A percentile compares a stretch with the other conserved stretches of the same genome.
phyloP scores from a whole-genome alignment of 179 eudicot species.

The Pouteria campechiana region DNA sequence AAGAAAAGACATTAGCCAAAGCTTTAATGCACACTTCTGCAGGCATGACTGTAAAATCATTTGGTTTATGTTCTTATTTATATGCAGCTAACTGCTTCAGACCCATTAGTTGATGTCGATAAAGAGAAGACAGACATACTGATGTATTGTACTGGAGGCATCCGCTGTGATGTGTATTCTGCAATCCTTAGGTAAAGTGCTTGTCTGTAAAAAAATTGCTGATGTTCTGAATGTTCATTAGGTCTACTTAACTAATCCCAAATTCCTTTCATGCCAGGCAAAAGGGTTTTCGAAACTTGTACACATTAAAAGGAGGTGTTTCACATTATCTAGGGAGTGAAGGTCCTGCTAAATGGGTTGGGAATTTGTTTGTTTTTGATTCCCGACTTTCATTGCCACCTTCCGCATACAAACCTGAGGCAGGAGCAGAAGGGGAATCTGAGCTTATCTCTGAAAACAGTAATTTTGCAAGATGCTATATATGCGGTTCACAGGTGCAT shows the following conservation, averaged over 20 bases:
- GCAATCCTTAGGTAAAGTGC: conserved; percentile 65
- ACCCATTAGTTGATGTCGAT: conserved; percentile 73
- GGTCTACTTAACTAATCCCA: background rate
- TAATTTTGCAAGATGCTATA: conserved; percentile 70
- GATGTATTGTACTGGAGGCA: conserved; percentile 99
- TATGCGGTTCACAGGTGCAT: conserved; percentile 64
- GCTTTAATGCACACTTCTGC: too few relatives aligned
- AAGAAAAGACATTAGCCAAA: too few relatives aligned
- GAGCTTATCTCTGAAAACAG: conserved; percentile 13
- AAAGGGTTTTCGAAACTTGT: conserved; percentile 74
- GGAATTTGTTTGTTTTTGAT: conserved; percentile 91
- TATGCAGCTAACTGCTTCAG: conserved; percentile 50
- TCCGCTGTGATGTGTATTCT: conserved; percentile 96
- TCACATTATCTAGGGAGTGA: conserved; percentile 79
- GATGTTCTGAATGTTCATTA: background rate
- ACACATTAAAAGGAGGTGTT: conserved; percentile 83
- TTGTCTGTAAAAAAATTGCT: conserved; percentile 1
- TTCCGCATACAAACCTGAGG: conserved; percentile 48
- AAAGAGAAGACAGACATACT: conserved; percentile 70
- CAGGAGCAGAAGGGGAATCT: conserved; percentile 15
- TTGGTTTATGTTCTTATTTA: conserved; percentile 1
- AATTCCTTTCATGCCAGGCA: conserved; percentile 27
- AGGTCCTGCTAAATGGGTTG: conserved; percentile 77
- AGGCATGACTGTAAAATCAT: too few relatives aligned
- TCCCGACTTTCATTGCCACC: conserved; percentile 92